These are phyloP conservation scores for Pseudocercospora cruenta DNA, from an alignment of 2,329 filamentous ascomycete species.

Conservation along the genomic window DNA sequence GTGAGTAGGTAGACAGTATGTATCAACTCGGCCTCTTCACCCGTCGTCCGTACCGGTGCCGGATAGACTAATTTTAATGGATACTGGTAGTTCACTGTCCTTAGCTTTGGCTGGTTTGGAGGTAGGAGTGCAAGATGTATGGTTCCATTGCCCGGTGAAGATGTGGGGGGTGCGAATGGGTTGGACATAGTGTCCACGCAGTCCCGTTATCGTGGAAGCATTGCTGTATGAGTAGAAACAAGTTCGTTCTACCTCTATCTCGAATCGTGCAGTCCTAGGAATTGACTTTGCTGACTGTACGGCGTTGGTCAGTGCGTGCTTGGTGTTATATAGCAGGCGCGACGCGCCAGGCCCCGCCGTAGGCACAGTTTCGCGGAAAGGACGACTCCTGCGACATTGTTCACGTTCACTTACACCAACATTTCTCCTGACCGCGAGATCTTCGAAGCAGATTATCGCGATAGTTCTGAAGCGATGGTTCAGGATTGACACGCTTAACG, in stretches of 20 bases:
- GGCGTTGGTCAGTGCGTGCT: background rate
- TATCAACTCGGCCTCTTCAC: slow-evolving; percentile 57
- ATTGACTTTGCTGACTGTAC: background rate
- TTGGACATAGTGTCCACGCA: slow-evolving; percentile 48
- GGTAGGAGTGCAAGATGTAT: slow-evolving; percentile 76
- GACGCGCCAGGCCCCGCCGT: background rate
- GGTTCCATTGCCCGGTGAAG: slow-evolving; percentile 74
- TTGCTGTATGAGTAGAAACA: slow-evolving; percentile 1
- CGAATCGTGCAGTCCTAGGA: background rate
- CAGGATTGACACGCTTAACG: background rate
- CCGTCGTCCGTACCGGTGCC: slow-evolving; percentile 57
- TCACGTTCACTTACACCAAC: background rate
- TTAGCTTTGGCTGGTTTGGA: slow-evolving; percentile 70
- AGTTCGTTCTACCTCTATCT: background rate
- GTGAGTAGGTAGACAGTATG: slow-evolving; percentile 84
- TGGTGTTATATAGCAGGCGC: background rate
- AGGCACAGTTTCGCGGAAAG: background rate
- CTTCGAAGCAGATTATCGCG: background rate
- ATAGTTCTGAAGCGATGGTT: background rate
- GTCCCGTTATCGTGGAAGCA: slow-evolving; percentile 28
- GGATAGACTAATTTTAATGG: slow-evolving; percentile 92
- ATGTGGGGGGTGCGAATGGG: slow-evolving; percentile 76
- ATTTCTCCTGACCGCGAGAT: background rate
- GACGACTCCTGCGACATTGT: background rate
- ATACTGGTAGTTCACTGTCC: slow-evolving; percentile 83